These are phyloP conservation scores for Colletotrichum paranaense DNA, from an alignment of 2,329 filamentous ascomycete species.

Conservation along the genomic window DNA sequence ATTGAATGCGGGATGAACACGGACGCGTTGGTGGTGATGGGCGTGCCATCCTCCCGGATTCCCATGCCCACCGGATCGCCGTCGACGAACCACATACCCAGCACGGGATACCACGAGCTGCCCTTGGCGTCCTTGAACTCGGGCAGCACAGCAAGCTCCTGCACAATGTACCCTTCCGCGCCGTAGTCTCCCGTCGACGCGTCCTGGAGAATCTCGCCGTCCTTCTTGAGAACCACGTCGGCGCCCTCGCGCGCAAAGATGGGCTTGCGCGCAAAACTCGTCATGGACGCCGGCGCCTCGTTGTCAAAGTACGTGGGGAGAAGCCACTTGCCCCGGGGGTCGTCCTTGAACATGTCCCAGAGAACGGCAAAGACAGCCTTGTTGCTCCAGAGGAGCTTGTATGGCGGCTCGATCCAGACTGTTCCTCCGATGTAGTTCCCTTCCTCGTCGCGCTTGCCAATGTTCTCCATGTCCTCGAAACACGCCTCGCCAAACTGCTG, in stretches of 20 bases:
- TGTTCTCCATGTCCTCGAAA: constrained; percentile 12
- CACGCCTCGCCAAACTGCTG: neutral
- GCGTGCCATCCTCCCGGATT: neutral
- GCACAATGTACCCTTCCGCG: neutral
- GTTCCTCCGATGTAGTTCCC: neutral
- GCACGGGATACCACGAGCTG: neutral
- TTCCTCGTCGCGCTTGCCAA: constrained; percentile 1
- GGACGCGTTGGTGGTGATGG: constrained; percentile 2
- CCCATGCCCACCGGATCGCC: constrained; percentile 1
- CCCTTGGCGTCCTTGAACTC: neutral
- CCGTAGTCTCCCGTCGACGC: neutral
- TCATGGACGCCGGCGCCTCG: neutral
- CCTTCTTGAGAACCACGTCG: neutral
- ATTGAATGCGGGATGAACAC: constrained; percentile 13
- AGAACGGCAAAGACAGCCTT: constrained; percentile 13
- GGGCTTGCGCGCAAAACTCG: constrained; percentile 11
- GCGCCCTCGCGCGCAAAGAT: constrained; percentile 16
- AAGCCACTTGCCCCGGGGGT: constrained; percentile 7
- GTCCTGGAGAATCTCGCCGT: constrained; percentile 6
- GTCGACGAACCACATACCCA: constrained; percentile 12
- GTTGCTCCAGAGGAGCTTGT: constrained; percentile 22
- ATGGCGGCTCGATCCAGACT: constrained; percentile 16
- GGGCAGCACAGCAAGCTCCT: constrained; percentile 8
- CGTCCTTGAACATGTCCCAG: constrained; percentile 13
- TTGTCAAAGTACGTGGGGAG: constrained; percentile 14